Conservation (phyloP, 2,329 filamentous ascomycete genomes). For the Bertia moriformis region DNA sequence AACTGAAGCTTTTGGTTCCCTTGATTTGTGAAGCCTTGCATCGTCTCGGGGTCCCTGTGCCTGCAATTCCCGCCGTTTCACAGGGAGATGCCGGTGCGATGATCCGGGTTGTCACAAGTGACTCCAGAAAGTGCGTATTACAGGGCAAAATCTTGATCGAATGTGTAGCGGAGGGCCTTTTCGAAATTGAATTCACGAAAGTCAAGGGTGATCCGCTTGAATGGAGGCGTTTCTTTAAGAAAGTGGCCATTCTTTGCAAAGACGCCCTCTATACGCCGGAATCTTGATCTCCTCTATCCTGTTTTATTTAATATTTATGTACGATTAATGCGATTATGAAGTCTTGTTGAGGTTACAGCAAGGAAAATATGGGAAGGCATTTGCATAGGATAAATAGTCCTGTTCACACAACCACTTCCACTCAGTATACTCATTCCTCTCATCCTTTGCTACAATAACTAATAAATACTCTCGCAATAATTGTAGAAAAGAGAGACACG, state of each 20-base stretch:
- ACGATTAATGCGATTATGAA: background rate
- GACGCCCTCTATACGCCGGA: slow-evolving; percentile 62
- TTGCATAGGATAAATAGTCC: too few relatives aligned
- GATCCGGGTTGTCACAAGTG: slow-evolving; percentile 62
- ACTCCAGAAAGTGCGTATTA: slow-evolving; percentile 57
- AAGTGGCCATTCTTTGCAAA: slow-evolving; percentile 73
- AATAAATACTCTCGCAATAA: too few relatives aligned
- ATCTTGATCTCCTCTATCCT: background rate
- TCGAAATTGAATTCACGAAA: slow-evolving; percentile 86
- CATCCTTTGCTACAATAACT: too few relatives aligned
- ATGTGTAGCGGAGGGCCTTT: slow-evolving; percentile 41
- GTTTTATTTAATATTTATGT: background rate
- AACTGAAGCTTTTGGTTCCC: slow-evolving; percentile 61
- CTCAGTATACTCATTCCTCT: too few relatives aligned
- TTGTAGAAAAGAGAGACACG: too few relatives aligned
- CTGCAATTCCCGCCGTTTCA: slow-evolving; percentile 24
- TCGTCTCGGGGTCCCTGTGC: slow-evolving; percentile 67
- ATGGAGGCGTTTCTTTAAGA: slow-evolving; percentile 95
- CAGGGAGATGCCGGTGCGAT: slow-evolving; percentile 41
- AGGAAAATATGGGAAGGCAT: too few relatives aligned
- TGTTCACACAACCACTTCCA: too few relatives aligned
- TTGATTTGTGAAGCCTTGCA: slow-evolving; percentile 71
- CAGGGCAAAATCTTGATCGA: slow-evolving; percentile 66
- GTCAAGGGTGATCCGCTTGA: slow-evolving; percentile 89
- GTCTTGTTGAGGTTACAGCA: background rate